Evolutionary conservation across 805 yeast genomes (phyloP).

Genomic region (Wickerhamomyces sydowiorum): DNA sequence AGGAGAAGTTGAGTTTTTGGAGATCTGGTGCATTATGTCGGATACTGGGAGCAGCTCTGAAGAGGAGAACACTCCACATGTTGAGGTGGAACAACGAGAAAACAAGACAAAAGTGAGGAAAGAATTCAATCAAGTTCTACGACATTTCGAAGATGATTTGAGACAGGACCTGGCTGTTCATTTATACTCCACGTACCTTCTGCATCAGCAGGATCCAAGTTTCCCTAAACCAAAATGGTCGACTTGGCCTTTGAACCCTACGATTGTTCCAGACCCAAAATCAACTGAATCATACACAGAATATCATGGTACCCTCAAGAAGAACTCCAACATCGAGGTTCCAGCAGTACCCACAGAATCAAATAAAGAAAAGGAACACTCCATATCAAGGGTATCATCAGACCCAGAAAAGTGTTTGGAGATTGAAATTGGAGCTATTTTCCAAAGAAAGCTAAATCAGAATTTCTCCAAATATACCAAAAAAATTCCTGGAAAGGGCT

Average conservation of each 20-base stretch:
- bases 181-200: slow-evolving; percentile 50
- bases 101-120: background rate
- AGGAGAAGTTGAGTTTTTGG: no score
- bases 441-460: slow-evolving; percentile 2
- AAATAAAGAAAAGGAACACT: slow-evolving; percentile 1
- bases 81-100: no score
- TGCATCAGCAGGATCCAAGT: slow-evolving; percentile 30
- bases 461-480: background rate
- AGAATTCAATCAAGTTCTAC: slow-evolving; percentile 24
- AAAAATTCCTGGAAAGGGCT: background rate
- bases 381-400: background rate
- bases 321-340: no score
- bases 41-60: no score
- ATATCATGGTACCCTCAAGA: no score
- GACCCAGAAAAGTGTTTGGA: slow-evolving; percentile 3
- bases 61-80: no score
- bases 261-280: slow-evolving; percentile 33
- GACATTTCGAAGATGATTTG: slow-evolving; percentile 42
- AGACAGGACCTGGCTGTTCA: slow-evolving; percentile 58
- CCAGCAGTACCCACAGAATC: no score
- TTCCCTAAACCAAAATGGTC: slow-evolving; percentile 41
- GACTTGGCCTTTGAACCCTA: slow-evolving; percentile 50
- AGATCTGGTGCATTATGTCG: no score
- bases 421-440: slow-evolving; percentile 7
- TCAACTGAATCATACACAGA: no score